Conservation (phyloP, 768 basidiomycete species). For the Phaeotremella fagi region DNA sequence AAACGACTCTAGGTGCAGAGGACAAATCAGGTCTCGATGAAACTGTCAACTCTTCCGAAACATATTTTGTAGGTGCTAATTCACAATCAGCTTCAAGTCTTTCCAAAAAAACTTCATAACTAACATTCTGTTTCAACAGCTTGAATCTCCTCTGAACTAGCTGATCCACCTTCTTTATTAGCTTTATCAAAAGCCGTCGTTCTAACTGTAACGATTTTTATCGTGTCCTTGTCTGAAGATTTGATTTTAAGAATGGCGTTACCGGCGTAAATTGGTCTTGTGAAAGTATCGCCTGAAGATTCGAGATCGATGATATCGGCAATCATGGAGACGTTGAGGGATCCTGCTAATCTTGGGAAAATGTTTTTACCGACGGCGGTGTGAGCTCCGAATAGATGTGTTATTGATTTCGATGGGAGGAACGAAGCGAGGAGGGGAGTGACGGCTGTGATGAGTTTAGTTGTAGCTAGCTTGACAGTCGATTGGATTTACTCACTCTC, state of each 20-base stretch:
- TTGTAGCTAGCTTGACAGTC: background rate
- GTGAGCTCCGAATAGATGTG: constrained; percentile 87
- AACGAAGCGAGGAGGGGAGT: constrained; percentile 77
- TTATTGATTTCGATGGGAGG: constrained; percentile 63
- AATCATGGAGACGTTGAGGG: constrained; percentile 80
- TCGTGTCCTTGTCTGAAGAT: constrained; percentile 62
- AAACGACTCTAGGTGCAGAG: constrained; percentile 79
- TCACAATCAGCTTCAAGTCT: background rate
- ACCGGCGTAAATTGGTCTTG: constrained; percentile 94
- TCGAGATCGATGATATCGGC: constrained; percentile 83
- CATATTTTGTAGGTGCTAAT: constrained; percentile 47
- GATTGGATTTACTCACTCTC: constrained; percentile 31
- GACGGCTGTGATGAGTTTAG: constrained; percentile 56
- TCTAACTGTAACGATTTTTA: constrained; percentile 94
- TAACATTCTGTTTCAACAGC: constrained; percentile 49
- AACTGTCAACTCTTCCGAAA: constrained; percentile 63
- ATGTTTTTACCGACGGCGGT: constrained; percentile 88
- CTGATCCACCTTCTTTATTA: constrained; percentile 54
- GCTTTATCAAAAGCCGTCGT: constrained; percentile 79
- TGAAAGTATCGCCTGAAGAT: constrained; percentile 65
- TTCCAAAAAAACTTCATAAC: background rate
- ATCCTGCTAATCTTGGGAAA: constrained; percentile 84
- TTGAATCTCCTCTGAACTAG: constrained; percentile 55
- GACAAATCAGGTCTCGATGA: constrained; percentile 91
- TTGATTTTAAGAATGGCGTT: constrained; percentile 93